Conservation (phyloP, 768 basidiomycete genomes). For the Tulasnella sp. region DNA sequence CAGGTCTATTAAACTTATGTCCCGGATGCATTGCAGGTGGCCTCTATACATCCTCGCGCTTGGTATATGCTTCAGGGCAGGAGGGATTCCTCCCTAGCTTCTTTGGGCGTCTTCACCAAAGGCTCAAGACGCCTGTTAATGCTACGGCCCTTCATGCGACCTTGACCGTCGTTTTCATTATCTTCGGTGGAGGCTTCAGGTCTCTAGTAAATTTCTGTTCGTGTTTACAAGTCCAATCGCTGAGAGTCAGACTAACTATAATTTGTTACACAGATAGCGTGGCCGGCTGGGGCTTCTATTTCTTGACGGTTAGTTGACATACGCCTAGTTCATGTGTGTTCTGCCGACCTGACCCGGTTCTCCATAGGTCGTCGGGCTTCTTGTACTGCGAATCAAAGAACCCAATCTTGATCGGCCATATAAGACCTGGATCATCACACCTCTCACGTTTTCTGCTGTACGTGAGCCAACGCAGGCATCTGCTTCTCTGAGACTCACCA, state of each 20-base stretch:
- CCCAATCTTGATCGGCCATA: constrained; percentile 89
- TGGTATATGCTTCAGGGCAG: constrained; percentile 84
- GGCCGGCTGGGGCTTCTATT: constrained; percentile 83
- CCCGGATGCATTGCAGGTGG: constrained; percentile 47
- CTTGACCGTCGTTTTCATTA: constrained; percentile 72
- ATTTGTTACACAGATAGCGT: constrained; percentile 49
- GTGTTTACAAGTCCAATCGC: constrained; percentile 31
- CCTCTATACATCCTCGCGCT: constrained; percentile 71
- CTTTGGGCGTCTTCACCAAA: constrained; percentile 72
- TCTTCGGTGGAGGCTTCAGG: constrained; percentile 85
- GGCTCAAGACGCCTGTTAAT: constrained; percentile 80
- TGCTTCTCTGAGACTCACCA: neutral
- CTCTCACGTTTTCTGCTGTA: constrained; percentile 83
- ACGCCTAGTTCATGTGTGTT: neutral
- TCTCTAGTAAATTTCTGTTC: constrained; percentile 76
- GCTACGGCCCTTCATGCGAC: constrained; percentile 75
- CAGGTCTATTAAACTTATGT: neutral
- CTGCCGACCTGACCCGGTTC: neutral
- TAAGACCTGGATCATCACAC: constrained; percentile 86
- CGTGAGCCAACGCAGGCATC: constrained; percentile 37
- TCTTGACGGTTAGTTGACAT: constrained; percentile 62
- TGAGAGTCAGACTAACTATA: neutral
- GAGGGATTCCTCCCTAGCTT: constrained; percentile 82
- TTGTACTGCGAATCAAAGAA: constrained; percentile 86
- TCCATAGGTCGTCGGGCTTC: constrained; percentile 73